Base-by-base conservation (phyloP, 805 yeast species). In the Saturnispora galanensis region DNA sequence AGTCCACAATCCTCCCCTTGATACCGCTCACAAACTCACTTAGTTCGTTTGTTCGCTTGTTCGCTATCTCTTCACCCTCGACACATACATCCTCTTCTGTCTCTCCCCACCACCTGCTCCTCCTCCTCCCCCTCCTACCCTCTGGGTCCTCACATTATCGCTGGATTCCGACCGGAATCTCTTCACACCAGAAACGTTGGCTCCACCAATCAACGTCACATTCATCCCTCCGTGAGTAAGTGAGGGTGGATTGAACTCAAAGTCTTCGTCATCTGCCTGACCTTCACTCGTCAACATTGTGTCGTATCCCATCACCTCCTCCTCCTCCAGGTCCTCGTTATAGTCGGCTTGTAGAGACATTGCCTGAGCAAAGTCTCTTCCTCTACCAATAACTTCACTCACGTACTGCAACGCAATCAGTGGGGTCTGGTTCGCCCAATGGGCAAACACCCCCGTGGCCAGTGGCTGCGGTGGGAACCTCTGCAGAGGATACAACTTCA, bases 241-340 rank as follows among this genome's bases (percentile, higher is more conserved):
- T 6, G 30, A 31, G 3, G 41, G 38, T n/a, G 34, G 55, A 33
- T 50, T 50, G 31, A 52, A 38, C 35, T 54, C 31, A 31, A 44
- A 45, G 28, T 29, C 41, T 17, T 50, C 63, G 45, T 58, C 63
- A 43, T 55, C 62, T 1, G 52, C 63, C 28, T 60, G 52, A 4
- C 64, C 65, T 21, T 42, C 35, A 15, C 54, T 55, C 18, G 51
- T 49, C 31, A 60, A 39, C 38, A 54, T 52, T 1, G 41, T 32
- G 15, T 37, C 42, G 28, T 26, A 17, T 15, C 31, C 12, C 8
- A 21, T 21, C 12, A n/a, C 17, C 10, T 21, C 21, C n/a, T 36
- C 42, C 13, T 18, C 39, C 5, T 37, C 17, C 12, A 42, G 11
- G 3, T 26, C 41, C 10, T 37, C 45, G 17, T 21, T 17, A 33